Percentiles rank a stretch among this genome's conserved stretches.
These are phyloP conservation scores for Calonectria hongkongensis DNA, from an alignment of 2,329 filamentous ascomycete species.

Conservation along the genomic window DNA sequence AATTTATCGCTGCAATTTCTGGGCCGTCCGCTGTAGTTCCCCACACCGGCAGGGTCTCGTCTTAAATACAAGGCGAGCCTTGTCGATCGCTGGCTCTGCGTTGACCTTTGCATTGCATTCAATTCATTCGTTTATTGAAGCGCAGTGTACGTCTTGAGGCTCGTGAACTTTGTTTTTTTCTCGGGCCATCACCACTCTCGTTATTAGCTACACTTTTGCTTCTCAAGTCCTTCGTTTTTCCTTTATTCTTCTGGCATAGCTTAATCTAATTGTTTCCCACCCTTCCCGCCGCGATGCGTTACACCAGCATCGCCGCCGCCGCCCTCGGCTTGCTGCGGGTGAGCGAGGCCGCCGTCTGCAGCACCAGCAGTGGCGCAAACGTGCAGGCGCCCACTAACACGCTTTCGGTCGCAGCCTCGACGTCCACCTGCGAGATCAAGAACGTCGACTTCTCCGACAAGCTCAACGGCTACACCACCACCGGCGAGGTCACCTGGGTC, in stretches of 20 bases:
- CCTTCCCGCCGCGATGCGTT: constrained; percentile 26
- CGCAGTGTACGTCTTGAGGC: neutral
- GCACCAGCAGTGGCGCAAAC: neutral
- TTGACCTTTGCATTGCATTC: neutral
- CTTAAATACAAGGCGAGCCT: constrained; percentile 3
- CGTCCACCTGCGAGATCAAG: constrained; percentile 5
- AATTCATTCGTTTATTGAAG: neutral
- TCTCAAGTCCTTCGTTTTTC: neutral
- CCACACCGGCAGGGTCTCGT: neutral
- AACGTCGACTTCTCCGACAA: constrained; percentile 12
- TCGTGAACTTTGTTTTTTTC: neutral
- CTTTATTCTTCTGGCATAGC: no score
- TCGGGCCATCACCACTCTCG: neutral
- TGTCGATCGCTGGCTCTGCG: neutral
- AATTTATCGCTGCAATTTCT: constrained; percentile 23
- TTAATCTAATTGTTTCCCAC: neutral
- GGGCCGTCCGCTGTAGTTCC: neutral
- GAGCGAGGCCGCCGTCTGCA: constrained; percentile 20
- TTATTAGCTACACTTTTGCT: neutral
- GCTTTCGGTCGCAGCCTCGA: neutral
- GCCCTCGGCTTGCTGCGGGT: constrained; percentile 30
- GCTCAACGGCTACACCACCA: constrained; percentile 7
- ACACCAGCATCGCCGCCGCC: constrained; percentile 21
- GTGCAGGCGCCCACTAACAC: neutral
- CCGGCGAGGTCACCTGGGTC: neutral